phyloP scores from a whole-genome alignment of 163 green algal species.

The Scenedesmus sp. region DNA sequence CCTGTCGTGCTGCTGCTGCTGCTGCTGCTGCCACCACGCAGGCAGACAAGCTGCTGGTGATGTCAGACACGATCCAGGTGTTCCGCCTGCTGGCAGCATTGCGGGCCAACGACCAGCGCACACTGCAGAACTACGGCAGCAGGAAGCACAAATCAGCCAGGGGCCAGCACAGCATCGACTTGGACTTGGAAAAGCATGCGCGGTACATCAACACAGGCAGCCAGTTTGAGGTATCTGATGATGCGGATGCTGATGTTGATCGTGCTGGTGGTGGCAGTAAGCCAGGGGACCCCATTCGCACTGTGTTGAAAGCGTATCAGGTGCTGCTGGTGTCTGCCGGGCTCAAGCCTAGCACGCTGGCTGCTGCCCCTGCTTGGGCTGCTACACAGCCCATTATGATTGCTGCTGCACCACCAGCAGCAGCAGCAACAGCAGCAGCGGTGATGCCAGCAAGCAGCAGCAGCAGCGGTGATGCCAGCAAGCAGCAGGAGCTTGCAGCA shows the following conservation, averaged over 20 bases:
- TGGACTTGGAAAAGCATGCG: no score
- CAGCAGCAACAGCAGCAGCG: neutral
- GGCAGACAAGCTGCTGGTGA: conserved; percentile 38
- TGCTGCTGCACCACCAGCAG: neutral
- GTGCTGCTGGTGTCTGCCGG: conserved; percentile 34
- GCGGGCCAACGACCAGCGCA: neutral
- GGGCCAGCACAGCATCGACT: no score
- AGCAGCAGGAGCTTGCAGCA: neutral
- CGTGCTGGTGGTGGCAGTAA: no score
- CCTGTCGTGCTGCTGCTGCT: neutral
- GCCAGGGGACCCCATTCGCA: neutral
- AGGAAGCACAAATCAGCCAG: no score
- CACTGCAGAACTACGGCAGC: neutral
- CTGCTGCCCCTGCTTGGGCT: neutral
- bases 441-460: neutral
- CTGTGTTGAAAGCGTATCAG: neutral
- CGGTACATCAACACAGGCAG: no score
- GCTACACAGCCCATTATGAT: neutral
- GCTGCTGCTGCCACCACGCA: conserved; percentile 3
- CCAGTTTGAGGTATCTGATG: no score
- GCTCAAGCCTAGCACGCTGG: neutral
- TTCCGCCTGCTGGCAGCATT: neutral
- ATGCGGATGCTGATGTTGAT: no score
- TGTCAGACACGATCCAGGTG: conserved; percentile 18
- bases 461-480: neutral